Base-by-base conservation (phyloP, 1,284 basidiomycete genomes). In the Neonothopanus nambi region DNA sequence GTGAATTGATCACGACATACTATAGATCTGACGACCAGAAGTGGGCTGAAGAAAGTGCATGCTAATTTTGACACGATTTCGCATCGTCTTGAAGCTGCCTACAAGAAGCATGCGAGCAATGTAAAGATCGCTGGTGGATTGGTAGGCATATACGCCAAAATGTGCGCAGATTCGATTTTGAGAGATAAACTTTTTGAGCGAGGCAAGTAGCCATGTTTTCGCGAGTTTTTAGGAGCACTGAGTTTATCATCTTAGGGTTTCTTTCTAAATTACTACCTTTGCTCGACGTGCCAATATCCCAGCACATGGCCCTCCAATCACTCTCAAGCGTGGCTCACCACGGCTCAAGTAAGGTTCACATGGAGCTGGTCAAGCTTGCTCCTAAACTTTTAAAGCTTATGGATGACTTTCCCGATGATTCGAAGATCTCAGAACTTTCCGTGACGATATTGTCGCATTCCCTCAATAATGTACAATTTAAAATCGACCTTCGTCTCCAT, bases 41-140 rank as follows among this genome's bases (percentile, higher is more conserved):
- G 73, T 60, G 84, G 83, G 2, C 65, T 87, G 55, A 86, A 84
- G 67, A 82, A 80, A 57, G 71, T 85, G 3, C 82, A 86, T 61
- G 67, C 69, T 18, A 75, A 79, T 55, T 85, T 86, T 61, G 73
- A 75, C 33, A 65, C 69, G 2, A 77, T 84, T 35, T 79, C 76
- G 58, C 62, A 62, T 13, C 75, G 72, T 28, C 70, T 86, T 23
- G 77, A 85, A 36, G 65, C 67, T 21, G 66, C 73, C 2, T 81
- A 76, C 58, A 59, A 69, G 7, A 63, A 62, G 12, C 64, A 77
- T 56, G 41, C 56, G 3, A 63, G 67, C 0, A 74, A 78, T 58
- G 69, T 73, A 33, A 72, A 71, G 54, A 64, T 83, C 21, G 61
- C 65, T 26, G 82, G 81, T 2, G 82, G 78, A 0, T 78, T 86